A percentile compares a stretch with the other conserved stretches of the same genome.
Conservation (phyloP, 179 eudicot genomes). For the Patellifolia procumbens region DNA sequence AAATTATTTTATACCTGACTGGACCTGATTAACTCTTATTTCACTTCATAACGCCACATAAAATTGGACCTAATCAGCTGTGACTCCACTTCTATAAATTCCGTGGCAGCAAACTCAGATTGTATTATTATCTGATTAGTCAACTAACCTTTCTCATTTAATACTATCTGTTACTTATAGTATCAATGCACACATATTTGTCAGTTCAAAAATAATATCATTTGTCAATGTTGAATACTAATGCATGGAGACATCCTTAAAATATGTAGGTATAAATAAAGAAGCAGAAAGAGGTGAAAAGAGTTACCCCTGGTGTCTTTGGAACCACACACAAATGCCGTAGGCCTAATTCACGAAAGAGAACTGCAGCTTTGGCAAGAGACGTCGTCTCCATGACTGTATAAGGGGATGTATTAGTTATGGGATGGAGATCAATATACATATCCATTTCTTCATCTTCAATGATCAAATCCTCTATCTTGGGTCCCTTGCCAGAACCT, state of each 20-base stretch:
- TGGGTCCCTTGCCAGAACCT: constrained; percentile 35
- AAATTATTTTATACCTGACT: no score
- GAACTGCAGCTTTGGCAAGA: constrained; percentile 33
- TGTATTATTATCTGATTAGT: no score
- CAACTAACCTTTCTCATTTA: no score
- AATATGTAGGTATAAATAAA: background rate
- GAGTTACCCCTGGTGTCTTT: constrained; percentile 32
- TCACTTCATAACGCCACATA: no score
- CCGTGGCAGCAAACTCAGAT: no score
- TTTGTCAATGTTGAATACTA: background rate
- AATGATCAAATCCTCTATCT: constrained; percentile 29
- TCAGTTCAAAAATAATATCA: background rate
- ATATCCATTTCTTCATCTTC: constrained; percentile 39
- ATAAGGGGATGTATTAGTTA: constrained; percentile 37
- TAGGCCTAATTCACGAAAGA: constrained; percentile 37
- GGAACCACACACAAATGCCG: constrained; percentile 42
- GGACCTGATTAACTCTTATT: no score
- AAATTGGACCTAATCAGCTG: no score
- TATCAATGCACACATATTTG: background rate
- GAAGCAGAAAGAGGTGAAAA: background rate
- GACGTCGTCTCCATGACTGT: constrained; percentile 40
- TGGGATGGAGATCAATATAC: constrained; percentile 43
- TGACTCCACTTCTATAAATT: no score
- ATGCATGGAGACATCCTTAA: background rate
- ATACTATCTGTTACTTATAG: no score